These are phyloP conservation scores for Trichophyton schoenleinii DNA, from an alignment of 2,329 filamentous ascomycete species.

Conservation along the genomic window DNA sequence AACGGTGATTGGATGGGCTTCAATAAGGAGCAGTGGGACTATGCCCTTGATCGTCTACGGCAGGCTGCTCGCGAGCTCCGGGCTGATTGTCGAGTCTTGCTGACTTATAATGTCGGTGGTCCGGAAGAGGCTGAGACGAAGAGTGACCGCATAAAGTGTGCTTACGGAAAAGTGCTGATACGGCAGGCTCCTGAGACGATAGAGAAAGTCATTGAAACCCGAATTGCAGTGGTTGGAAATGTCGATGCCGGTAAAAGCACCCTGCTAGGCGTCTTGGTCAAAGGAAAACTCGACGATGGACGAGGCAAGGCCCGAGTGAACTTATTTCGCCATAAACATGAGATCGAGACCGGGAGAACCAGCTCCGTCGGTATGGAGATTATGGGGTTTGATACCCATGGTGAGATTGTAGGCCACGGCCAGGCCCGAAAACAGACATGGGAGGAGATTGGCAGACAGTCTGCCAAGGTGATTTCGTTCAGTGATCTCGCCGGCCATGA, in stretches of 20 bases:
- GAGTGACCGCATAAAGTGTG: slow-evolving; percentile 56
- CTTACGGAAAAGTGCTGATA: slow-evolving; percentile 76
- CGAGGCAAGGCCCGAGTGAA: slow-evolving; percentile 88
- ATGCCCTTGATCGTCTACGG: slow-evolving; percentile 53
- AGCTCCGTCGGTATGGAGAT: slow-evolving; percentile 98
- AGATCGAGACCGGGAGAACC: slow-evolving; percentile 88
- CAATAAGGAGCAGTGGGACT: slow-evolving; percentile 59
- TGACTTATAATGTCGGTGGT: slow-evolving; percentile 84
- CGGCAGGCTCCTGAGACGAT: slow-evolving; percentile 59
- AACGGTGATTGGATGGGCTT: slow-evolving; percentile 76
- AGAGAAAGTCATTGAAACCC: slow-evolving; percentile 85
- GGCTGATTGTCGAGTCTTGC: slow-evolving; percentile 66
- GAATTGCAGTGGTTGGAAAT: slow-evolving; percentile 95
- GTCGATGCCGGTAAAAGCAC: slow-evolving; percentile 97
- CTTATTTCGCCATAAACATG: slow-evolving; percentile 93
- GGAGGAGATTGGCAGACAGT: slow-evolving; percentile 94
- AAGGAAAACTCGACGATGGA: slow-evolving; percentile 88
- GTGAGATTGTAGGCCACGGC: slow-evolving; percentile 68
- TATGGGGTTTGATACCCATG: slow-evolving; percentile 85
- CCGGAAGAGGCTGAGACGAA: slow-evolving; percentile 55
- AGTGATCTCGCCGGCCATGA: slow-evolving; percentile 93
- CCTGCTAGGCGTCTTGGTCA: slow-evolving; percentile 87
- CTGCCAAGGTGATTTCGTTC: slow-evolving; percentile 91
- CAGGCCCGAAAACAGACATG: slow-evolving; percentile 82
- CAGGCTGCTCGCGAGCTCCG: slow-evolving; percentile 51